Conservation (phyloP, 768 basidiomycete genomes). For the Heimioporus sp. region DNA sequence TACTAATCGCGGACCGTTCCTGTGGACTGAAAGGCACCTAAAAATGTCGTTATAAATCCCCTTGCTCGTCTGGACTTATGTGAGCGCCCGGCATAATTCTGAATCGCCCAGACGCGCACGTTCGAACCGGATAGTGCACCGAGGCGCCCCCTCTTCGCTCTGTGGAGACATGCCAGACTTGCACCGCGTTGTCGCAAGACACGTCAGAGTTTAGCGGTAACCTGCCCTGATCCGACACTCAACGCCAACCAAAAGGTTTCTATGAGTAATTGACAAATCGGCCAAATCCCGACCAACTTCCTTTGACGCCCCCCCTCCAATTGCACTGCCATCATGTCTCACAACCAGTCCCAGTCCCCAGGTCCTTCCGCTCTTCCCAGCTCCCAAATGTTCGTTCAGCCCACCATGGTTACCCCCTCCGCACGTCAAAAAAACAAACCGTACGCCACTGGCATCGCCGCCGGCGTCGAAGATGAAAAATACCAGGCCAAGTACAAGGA, state of each 20-base stretch:
- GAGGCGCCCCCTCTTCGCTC: not conserved
- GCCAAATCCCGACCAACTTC: constrained; percentile 17
- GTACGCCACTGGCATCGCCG: constrained; percentile 61
- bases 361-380: constrained; percentile 44
- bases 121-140: not conserved
- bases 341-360: constrained; percentile 59
- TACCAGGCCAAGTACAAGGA: constrained; percentile 89
- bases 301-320: constrained; percentile 28
- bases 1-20: constrained; percentile 8
- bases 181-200: too few relatives aligned
- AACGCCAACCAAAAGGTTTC: constrained; percentile 25
- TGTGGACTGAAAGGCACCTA: constrained; percentile 14
- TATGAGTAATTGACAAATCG: constrained; percentile 27
- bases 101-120: not conserved
- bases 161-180: too few relatives aligned
- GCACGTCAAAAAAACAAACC: constrained; percentile 48
- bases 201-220: not conserved
- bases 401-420: constrained; percentile 29
- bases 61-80: too few relatives aligned
- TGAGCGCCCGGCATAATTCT: too few relatives aligned
- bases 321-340: constrained; percentile 60
- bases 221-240: constrained; percentile 22
- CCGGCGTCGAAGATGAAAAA: constrained; percentile 81
- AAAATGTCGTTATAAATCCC: constrained; percentile 18
- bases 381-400: constrained; percentile 35